Evolutionary conservation across 768 basidiomycete species (phyloP).

Genomic region (Floccularia luteovirens): DNA sequence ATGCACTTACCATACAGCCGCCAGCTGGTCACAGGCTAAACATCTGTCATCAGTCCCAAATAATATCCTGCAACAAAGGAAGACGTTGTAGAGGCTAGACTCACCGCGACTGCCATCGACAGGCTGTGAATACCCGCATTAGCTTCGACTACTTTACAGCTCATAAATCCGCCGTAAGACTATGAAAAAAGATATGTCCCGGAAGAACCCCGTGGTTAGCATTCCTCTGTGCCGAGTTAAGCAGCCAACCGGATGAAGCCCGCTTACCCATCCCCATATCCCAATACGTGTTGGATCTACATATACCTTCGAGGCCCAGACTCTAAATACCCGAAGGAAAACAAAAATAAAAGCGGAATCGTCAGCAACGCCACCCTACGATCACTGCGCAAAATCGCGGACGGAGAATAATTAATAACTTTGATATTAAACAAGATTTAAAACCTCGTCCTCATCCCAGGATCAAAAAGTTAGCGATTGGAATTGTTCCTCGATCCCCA

Average conservation of each 20-base stretch:
- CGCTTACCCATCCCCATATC: constrained; percentile 97
- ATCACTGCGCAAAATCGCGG: too few species aligned
- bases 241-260: too few species aligned
- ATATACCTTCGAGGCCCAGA: constrained; percentile 83
- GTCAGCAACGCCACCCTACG: too few species aligned
- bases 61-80: constrained; percentile 1
- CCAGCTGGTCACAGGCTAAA: constrained; percentile 85
- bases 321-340: too few species aligned
- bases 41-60: not conserved
- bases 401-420: too few species aligned
- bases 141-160: constrained; percentile 86
- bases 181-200: constrained; percentile 17
- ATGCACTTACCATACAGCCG: constrained; percentile 56
- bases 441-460: too few species aligned
- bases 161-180: constrained; percentile 98
- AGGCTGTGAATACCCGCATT: constrained; percentile 85
- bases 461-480: too few species aligned
- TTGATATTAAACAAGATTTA: too few species aligned
- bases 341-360: too few species aligned
- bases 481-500: too few species aligned
- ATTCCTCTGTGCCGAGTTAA: too few species aligned
- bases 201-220: too few species aligned
- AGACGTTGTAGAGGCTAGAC: constrained; percentile 18
- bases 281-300: constrained; percentile 87
- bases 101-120: constrained; percentile 85